These are phyloP conservation scores for Pleurotus ostreatus DNA, from an alignment of 768 basidiomycete genomes.

Conservation along the genomic window DNA sequence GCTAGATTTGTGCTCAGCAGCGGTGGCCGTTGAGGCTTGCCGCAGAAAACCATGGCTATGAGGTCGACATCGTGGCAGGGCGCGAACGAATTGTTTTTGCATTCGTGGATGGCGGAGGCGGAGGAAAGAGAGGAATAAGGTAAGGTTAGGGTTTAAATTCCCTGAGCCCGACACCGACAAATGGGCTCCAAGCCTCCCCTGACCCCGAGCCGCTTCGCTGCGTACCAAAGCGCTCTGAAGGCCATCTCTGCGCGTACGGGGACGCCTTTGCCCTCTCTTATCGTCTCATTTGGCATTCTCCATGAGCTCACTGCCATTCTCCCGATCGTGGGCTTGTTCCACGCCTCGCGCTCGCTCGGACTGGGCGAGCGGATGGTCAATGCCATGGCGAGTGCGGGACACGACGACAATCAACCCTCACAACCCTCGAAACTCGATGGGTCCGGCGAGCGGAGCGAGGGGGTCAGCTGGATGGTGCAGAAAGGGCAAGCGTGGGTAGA, in stretches of 20 bases:
- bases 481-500: constrained; percentile 60
- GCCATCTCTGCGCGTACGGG: constrained; percentile 66
- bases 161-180: constrained; percentile 5
- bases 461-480: constrained; percentile 33
- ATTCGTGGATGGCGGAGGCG: constrained; percentile 5
- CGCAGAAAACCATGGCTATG: not conserved
- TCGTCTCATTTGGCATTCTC: constrained; percentile 74
- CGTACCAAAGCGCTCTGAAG: constrained; percentile 52
- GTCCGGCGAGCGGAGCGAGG: constrained; percentile 10
- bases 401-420: not conserved
- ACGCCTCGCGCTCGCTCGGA: constrained; percentile 58
- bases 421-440: not conserved
- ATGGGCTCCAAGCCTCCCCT: not conserved
- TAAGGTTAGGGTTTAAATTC: constrained; percentile 16
- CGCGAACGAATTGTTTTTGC: not conserved
- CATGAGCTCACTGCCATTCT: constrained; percentile 84
- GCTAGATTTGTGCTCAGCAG: not conserved
- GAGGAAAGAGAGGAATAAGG: no score
- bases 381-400: constrained; percentile 21
- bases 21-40: not conserved
- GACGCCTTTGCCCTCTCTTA: constrained; percentile 71
- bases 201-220: constrained; percentile 30
- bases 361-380: constrained; percentile 65
- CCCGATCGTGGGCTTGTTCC: constrained; percentile 75
- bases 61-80: not conserved